phyloP scores from a whole-genome alignment of 164 flowering plant species.

The Annona squamosa region DNA sequence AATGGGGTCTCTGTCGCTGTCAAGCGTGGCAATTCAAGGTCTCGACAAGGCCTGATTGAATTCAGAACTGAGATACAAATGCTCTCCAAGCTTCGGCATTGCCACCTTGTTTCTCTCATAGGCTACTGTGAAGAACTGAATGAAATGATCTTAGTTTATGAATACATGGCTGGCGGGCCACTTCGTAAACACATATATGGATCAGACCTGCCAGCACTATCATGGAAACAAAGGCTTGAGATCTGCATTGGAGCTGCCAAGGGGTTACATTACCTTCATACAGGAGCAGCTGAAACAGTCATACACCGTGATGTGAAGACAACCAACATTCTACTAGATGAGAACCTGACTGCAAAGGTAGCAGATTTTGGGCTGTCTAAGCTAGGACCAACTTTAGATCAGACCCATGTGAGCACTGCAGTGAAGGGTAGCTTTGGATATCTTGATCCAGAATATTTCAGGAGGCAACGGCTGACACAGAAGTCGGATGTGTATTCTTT shows the following conservation, averaged over 20 bases:
- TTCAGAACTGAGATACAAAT: constrained; percentile 47
- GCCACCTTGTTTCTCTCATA: constrained; percentile 47
- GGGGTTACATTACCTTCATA: constrained; percentile 55
- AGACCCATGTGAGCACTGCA: constrained; percentile 50
- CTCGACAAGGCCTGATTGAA: constrained; percentile 40
- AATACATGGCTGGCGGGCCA: constrained; percentile 47
- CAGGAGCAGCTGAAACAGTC: constrained; percentile 42
- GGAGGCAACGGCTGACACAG: constrained; percentile 44
- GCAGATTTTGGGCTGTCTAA: constrained; percentile 52
- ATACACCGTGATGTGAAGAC: constrained; percentile 53
- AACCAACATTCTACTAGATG: constrained; percentile 45
- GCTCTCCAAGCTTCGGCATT: constrained; percentile 42
- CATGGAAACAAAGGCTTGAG: constrained; percentile 48
- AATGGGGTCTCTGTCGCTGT: constrained; percentile 39
- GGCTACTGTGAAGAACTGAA: constrained; percentile 47
- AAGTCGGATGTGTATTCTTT: constrained; percentile 42
- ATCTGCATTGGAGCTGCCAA: constrained; percentile 55
- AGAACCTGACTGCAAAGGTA: constrained; percentile 34
- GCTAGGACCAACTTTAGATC: constrained; percentile 39
- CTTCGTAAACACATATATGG: constrained; percentile 44
- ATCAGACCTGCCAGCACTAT: constrained; percentile 28
- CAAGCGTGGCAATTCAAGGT: constrained; percentile 41
- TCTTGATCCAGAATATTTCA: constrained; percentile 49
- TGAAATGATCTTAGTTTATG: constrained; percentile 52
- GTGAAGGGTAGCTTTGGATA: constrained; percentile 44